Base-by-base conservation (phyloP, 106 monocot genomes). In the Vanilla planifolia region DNA sequence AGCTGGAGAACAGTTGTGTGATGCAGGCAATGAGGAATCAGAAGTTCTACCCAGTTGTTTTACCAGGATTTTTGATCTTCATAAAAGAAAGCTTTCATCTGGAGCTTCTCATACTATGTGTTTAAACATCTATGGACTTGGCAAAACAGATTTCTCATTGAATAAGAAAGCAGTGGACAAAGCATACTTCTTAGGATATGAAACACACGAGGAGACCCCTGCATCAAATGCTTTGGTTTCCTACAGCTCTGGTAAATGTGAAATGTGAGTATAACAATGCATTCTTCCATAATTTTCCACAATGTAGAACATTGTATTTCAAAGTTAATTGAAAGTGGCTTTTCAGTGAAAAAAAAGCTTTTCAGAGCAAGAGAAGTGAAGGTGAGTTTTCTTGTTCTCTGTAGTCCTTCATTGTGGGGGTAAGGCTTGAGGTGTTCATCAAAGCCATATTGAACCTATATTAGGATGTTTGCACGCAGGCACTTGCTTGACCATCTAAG, bases 11-110 rank as follows among this genome's bases (percentile, higher is more conserved):
- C 77, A 68, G 24, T 44, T 45, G 35, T 52, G 57, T 19, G 67
- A 47, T 56, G 30, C 63, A 33, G 51, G 58, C 51, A 55, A 76
- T 25, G 59, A 71, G 67, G 90, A 93, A 51, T 35, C 71, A n/a
- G 72, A 73, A 48, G 52, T 60, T 48, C 85, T 76, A 28, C 72
- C 85, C 14, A 81, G 62, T 37, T 95, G 94, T 66, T 95, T 95
- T 67, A 44, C 86, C 14, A 79, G 65, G 72, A 64, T 74, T 13
- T 25, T 84, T 23, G 78, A 75, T 33, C 67, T 82, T 57, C 85
- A 68, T 46, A 80, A 60, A 61, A 90, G 60, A 59, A 39, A 75
- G 2, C 68, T 79, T 43, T 71, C 76, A n/a, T 52, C 70, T 17
- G 68, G 83, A 60, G 47, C 63, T 71, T 55, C 72, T 63, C 66